Evolutionary conservation across 1,284 basidiomycete genomes (phyloP).

Genomic region (Leucoagaricus sp.): DNA sequence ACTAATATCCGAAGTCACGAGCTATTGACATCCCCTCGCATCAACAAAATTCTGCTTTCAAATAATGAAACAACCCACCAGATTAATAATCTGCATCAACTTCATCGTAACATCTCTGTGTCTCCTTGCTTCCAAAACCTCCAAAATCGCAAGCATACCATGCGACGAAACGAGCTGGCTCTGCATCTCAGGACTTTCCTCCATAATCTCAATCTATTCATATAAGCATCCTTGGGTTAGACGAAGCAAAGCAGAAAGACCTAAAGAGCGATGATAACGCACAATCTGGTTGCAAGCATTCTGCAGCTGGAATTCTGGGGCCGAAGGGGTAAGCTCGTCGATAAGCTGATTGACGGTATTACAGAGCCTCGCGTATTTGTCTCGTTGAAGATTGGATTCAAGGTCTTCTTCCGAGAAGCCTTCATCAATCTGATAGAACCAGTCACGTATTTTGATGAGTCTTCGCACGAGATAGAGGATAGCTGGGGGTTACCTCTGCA

Average conservation of each 20-base stretch:
- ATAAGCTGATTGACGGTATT: conserved; percentile 82
- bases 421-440: conserved; percentile 74
- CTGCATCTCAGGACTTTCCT: conserved; percentile 88
- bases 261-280: conserved; percentile 23
- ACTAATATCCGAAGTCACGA: conserved; percentile 84
- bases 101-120: conserved; percentile 85
- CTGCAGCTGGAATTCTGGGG: conserved; percentile 77
- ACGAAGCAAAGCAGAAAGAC: neutral
- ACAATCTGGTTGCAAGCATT: conserved; percentile 90
- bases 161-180: conserved; percentile 88
- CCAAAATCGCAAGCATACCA: conserved; percentile 92
- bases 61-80: conserved; percentile 50
- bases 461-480: conserved; percentile 1
- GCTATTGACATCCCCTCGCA: conserved; percentile 55
- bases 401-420: conserved; percentile 87
- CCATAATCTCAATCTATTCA: conserved; percentile 75
- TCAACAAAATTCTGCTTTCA: neutral
- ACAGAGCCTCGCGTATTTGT: conserved; percentile 87
- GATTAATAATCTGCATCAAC: conserved; percentile 87
- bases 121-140: conserved; percentile 84
- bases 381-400: conserved; percentile 86
- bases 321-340: conserved; percentile 81
- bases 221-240: conserved; percentile 6
- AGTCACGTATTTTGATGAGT: neutral
- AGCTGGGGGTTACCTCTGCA: conserved; percentile 64